These are phyloP conservation scores for Cicer judaicum DNA, from an alignment of 306 rosid genomes.

Conservation along the genomic window DNA sequence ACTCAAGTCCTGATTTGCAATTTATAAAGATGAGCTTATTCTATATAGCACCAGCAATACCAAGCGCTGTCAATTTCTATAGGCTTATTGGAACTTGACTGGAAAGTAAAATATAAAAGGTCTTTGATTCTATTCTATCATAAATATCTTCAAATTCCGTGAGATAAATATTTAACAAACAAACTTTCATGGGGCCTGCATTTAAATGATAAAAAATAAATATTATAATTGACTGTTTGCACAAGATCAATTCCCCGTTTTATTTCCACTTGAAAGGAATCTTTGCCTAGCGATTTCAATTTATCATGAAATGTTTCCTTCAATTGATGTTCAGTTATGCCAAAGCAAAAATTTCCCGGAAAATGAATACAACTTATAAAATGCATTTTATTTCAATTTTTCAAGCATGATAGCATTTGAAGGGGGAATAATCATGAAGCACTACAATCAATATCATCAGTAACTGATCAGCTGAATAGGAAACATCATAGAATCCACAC, in stretches of 20 bases:
- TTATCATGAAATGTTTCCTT: slow-evolving; percentile 17
- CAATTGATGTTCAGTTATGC: slow-evolving; percentile 11
- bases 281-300: background rate
- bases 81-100: slow-evolving; percentile 2
- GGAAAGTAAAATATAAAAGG: background rate
- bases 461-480: slow-evolving; percentile 10
- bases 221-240: slow-evolving; percentile 16
- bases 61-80: background rate
- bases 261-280: slow-evolving; percentile 12
- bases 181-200: slow-evolving; percentile 1
- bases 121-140: slow-evolving; percentile 7
- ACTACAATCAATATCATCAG: slow-evolving; percentile 5
- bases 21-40: background rate
- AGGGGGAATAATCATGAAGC: background rate
- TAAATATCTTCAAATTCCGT: background rate
- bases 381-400: background rate
- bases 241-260: background rate
- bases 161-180: slow-evolving; percentile 18
- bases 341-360: slow-evolving; percentile 11
- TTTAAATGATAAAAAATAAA: slow-evolving; percentile 7
- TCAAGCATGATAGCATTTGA: background rate
- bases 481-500: slow-evolving; percentile 20
- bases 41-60: background rate
- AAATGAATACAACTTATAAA: background rate
- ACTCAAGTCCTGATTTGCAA: slow-evolving; percentile 4